phyloP scores from a whole-genome alignment of 352 stramenopile species.

The Pythium vanterpoolii region DNA sequence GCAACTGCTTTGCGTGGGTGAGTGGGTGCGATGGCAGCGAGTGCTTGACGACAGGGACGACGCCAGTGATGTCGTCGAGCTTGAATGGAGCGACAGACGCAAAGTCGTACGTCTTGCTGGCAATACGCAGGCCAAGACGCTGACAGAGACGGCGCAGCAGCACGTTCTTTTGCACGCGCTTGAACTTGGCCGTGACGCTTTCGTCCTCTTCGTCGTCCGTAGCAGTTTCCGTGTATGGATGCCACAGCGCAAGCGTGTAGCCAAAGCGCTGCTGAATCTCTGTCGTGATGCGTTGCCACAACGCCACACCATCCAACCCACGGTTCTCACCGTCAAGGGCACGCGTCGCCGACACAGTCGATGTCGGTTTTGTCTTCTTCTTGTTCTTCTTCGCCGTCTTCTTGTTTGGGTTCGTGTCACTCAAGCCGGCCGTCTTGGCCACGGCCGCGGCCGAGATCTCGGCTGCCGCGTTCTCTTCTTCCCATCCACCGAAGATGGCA shows the following conservation, averaged over 20 bases:
- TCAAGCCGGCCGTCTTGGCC: conserved; percentile 21
- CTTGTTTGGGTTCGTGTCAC: conserved; percentile 33
- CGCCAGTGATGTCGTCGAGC: conserved; percentile 89
- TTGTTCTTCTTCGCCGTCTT: conserved; percentile 43
- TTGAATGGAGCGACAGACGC: conserved; percentile 71
- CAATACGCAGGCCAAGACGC: conserved; percentile 88
- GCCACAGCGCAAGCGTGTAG: conserved; percentile 78
- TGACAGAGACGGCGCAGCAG: conserved; percentile 94
- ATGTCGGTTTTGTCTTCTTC: conserved; percentile 33
- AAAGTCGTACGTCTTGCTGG: conserved; percentile 89
- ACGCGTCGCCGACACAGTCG: not conserved
- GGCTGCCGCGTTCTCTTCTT: conserved; percentile 14
- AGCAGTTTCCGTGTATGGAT: conserved; percentile 24
- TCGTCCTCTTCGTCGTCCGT: conserved; percentile 25
- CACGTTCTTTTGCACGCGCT: conserved; percentile 68
- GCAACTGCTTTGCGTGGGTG: conserved; percentile 71
- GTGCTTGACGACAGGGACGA: conserved; percentile 94
- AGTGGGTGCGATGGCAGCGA: conserved; percentile 78
- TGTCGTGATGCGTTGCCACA: conserved; percentile 60
- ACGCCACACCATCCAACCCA: conserved; percentile 33
- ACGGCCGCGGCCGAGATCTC: conserved; percentile 15
- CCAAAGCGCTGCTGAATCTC: conserved; percentile 76
- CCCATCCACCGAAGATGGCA: conserved; percentile 59
- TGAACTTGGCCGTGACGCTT: conserved; percentile 21
- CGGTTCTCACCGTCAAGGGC: not conserved